These are phyloP conservation scores for Auricularia heimuer DNA, from an alignment of 768 basidiomycete genomes.

Conservation along the genomic window DNA sequence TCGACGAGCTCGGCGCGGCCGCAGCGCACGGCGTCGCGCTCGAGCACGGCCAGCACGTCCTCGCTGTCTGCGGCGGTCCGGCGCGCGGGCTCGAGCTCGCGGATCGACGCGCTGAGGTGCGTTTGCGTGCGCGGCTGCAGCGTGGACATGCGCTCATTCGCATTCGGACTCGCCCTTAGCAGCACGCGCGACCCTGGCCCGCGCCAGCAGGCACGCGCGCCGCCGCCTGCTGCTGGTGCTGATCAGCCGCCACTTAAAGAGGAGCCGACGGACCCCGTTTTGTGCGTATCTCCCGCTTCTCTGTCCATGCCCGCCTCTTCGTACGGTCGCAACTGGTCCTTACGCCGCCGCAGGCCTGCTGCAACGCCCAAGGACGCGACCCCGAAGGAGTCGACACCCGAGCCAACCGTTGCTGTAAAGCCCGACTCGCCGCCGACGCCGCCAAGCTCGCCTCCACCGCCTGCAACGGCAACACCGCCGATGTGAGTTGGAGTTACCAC, in stretches of 20 bases:
- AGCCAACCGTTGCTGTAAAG: background rate
- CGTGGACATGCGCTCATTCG: background rate
- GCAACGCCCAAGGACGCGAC: background rate
- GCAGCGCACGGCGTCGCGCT: background rate
- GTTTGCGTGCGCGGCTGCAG: background rate
- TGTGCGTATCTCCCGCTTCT: background rate
- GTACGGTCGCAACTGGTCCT: background rate
- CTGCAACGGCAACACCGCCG: background rate
- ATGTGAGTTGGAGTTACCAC: background rate
- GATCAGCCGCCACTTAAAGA: no score
- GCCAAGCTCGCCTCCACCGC: background rate
- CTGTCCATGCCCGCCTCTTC: background rate
- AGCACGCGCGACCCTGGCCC: background rate
- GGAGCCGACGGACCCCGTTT: no score
- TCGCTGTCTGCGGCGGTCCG: background rate
- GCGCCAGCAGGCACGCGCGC: background rate
- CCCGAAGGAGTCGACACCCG: background rate
- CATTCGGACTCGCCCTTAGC: background rate
- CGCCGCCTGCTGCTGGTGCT: no score
- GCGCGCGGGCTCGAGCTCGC: background rate
- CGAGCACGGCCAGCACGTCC: background rate
- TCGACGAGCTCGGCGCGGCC: background rate
- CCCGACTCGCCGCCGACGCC: background rate
- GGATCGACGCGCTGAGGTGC: background rate
- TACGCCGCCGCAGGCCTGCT: background rate